Conservation (phyloP, 2,329 filamentous ascomycete genomes). For the Trichoderma koningii region DNA sequence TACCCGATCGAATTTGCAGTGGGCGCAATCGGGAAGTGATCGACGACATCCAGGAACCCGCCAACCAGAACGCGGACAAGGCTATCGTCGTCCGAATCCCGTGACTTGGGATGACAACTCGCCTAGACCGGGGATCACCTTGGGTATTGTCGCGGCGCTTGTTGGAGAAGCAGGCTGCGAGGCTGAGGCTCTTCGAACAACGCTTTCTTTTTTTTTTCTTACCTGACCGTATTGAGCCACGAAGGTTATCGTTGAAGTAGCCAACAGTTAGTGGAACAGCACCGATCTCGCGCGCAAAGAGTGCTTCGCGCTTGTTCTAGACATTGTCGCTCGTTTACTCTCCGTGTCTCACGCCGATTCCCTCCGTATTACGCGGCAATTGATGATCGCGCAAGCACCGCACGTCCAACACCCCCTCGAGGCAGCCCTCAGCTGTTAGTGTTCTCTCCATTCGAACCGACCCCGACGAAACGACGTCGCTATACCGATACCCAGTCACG, state of each 20-base stretch:
- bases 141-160: neutral
- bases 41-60: constrained; percentile 26
- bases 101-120: constrained; percentile 19
- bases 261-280: too few relatives aligned
- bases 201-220: constrained; percentile 4
- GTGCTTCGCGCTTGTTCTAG: neutral
- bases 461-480: neutral
- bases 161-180: constrained; percentile 17
- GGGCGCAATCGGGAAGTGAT: neutral
- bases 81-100: neutral
- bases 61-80: constrained; percentile 9
- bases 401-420: constrained; percentile 1
- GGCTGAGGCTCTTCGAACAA: constrained; percentile 19
- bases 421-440: neutral
- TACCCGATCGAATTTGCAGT: constrained; percentile 12
- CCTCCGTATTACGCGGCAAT: constrained; percentile 18
- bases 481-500: neutral
- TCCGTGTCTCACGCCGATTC: constrained; percentile 5
- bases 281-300: too few relatives aligned
- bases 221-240: neutral
- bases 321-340: constrained; percentile 20
- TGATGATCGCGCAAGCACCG: constrained; percentile 18
- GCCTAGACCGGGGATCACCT: neutral
- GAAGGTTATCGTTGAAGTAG: neutral
- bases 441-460: neutral